A percentile compares a stretch with the other conserved stretches of the same genome.
Evolutionary conservation across 768 basidiomycete species (phyloP).

Genomic region (Exidia glandulosa): DNA sequence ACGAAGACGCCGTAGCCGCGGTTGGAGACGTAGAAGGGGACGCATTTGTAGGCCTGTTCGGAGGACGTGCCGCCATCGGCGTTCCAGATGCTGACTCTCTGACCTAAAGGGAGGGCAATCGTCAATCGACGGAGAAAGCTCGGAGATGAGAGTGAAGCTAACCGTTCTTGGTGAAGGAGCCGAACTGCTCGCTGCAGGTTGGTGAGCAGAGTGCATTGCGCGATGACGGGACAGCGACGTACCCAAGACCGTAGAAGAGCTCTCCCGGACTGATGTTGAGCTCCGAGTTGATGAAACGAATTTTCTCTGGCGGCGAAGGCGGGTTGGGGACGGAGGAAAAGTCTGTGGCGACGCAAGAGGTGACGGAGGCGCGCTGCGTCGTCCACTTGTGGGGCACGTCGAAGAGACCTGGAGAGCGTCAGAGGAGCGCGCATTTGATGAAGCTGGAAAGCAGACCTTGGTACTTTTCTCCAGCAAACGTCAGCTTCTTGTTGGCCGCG

Average conservation of each 20-base stretch:
- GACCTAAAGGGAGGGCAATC: background rate
- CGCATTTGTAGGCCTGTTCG: constrained; percentile 41
- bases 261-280: constrained; percentile 22
- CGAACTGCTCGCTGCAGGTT: constrained; percentile 18
- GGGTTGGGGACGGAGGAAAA: constrained; percentile 48
- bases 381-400: constrained; percentile 19
- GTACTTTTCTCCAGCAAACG: constrained; percentile 9
- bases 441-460: constrained; percentile 1
- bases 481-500: constrained; percentile 5
- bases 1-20: constrained; percentile 67
- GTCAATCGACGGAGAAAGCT: background rate
- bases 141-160: constrained; percentile 4
- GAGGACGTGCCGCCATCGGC: constrained; percentile 17
- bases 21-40: constrained; percentile 62
- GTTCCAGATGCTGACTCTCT: constrained; percentile 19
- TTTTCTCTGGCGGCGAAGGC: constrained; percentile 22
- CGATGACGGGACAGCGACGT: background rate
- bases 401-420: constrained; percentile 12
- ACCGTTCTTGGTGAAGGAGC: constrained; percentile 26
- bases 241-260: constrained; percentile 24
- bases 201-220: background rate
- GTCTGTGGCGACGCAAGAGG: constrained; percentile 44
- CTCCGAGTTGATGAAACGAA: constrained; percentile 22
- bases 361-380: constrained; percentile 11
- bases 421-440: constrained; percentile 10